phyloP scores from a whole-genome alignment of 2,329 filamentous ascomycete species.

The Botrytis hyacinthi region DNA sequence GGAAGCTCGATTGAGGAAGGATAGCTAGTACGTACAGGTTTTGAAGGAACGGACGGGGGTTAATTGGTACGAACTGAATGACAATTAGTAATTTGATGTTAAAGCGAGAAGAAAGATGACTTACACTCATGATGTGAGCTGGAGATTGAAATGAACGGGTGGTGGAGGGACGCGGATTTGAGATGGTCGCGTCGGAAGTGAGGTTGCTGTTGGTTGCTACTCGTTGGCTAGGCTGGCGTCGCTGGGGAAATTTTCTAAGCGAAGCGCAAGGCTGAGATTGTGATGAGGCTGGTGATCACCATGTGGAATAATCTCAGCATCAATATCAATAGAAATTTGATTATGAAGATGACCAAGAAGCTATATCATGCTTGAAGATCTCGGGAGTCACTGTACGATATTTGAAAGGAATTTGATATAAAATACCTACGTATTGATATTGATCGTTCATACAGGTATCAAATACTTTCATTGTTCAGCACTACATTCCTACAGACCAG shows the following conservation, averaged over 20 bases:
- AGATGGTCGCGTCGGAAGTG: slow-evolving; percentile 22
- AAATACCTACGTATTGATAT: not conserved
- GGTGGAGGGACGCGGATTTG: slow-evolving; percentile 23
- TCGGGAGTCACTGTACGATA: not conserved
- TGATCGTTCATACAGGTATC: not conserved
- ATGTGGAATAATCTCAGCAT: not conserved
- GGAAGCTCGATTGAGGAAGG: slow-evolving; percentile 15
- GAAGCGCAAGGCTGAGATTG: slow-evolving; percentile 12
- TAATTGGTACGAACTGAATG: slow-evolving; percentile 81
- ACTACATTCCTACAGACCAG: not conserved
- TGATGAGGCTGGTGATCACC: not conserved
- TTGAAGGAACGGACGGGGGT: slow-evolving; percentile 95
- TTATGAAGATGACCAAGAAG: too few species aligned
- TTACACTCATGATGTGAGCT: slow-evolving; percentile 41
- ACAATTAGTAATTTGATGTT: slow-evolving; percentile 29
- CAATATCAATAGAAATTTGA: not conserved
- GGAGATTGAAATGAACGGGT: not conserved
- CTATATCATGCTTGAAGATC: not conserved
- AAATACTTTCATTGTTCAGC: not conserved
- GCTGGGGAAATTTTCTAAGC: slow-evolving; percentile 22
- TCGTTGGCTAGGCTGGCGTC: slow-evolving; percentile 23
- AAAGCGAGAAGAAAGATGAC: slow-evolving; percentile 15
- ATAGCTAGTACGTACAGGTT: slow-evolving; percentile 62
- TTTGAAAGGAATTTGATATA: not conserved
- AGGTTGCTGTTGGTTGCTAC: slow-evolving; percentile 6